A percentile compares a stretch with the other conserved stretches of the same genome.
These are phyloP conservation scores for Curvularia sp. DNA, from an alignment of 2,329 filamentous ascomycete genomes.

Conservation along the genomic window DNA sequence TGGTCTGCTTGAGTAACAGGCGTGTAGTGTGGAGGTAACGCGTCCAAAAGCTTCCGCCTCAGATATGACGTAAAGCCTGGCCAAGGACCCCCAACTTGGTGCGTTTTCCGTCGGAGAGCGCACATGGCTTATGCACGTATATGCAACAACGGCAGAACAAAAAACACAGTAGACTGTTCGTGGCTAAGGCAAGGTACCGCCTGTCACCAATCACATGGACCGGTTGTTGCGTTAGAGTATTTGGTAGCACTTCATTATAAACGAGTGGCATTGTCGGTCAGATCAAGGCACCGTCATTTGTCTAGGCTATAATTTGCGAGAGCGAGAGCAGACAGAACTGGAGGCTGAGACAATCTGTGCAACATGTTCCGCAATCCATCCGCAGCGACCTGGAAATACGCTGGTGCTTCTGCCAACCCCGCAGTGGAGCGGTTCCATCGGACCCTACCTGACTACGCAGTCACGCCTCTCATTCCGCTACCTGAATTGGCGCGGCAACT, in stretches of 20 bases:
- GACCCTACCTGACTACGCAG: conserved; percentile 62
- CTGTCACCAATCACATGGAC: background rate
- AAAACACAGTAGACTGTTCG: background rate
- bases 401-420: conserved; percentile 21
- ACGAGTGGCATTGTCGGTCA: background rate
- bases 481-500: conserved; percentile 63
- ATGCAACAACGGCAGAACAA: conserved; percentile 2
- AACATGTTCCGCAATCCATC: conserved; percentile 40
- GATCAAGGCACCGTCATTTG: background rate
- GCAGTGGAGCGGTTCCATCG: conserved; percentile 60
- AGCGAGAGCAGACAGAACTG: background rate
- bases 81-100: background rate
- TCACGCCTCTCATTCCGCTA: conserved; percentile 64
- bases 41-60: conserved; percentile 10
- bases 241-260: background rate
- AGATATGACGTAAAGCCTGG: conserved; percentile 17
- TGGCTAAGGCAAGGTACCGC: background rate
- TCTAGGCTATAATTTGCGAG: background rate
- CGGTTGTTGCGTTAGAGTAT: background rate
- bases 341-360: background rate
- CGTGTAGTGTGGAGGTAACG: conserved; percentile 7
- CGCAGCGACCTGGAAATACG: conserved; percentile 32
- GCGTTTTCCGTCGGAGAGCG: conserved; percentile 14
- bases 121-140: background rate
- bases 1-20: conserved; percentile 2